Percentiles rank a stretch among this genome's conserved stretches.
These are phyloP conservation scores for Sclerotinia nivalis DNA, from an alignment of 2,329 filamentous ascomycete genomes.

Conservation along the genomic window DNA sequence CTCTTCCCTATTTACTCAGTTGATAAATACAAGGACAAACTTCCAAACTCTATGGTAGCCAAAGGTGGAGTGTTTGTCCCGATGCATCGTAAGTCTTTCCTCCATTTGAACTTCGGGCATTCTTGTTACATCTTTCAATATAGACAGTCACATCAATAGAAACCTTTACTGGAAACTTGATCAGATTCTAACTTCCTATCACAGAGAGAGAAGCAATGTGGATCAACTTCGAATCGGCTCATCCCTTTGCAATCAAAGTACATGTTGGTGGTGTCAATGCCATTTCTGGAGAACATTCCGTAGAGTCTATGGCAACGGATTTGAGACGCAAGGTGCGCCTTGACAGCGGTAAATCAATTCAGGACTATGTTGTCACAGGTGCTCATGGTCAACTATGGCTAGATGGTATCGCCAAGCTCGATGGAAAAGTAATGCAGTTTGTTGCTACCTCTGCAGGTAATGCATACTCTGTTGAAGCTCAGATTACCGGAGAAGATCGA, in stretches of 20 bases:
- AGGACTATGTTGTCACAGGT: constrained; percentile 44
- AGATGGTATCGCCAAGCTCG: constrained; percentile 25
- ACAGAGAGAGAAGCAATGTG: constrained; percentile 47
- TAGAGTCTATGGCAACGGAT: not conserved
- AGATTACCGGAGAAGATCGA: constrained; percentile 16
- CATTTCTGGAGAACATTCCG: constrained; percentile 41
- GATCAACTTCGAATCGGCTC: constrained; percentile 41
- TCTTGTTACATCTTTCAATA: not conserved
- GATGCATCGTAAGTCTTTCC: constrained; percentile 43
- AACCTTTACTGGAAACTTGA: not conserved
- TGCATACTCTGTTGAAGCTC: constrained; percentile 25
- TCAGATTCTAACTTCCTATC: not conserved
- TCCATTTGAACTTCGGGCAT: not conserved
- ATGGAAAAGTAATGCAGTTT: constrained; percentile 29
- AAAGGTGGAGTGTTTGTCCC: constrained; percentile 51
- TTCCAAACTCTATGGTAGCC: constrained; percentile 42
- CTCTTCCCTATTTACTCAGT: constrained; percentile 46
- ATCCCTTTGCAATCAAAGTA: constrained; percentile 44
- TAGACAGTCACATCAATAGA: not conserved
- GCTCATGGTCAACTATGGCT: constrained; percentile 22
- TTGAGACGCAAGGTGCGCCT: constrained; percentile 14
- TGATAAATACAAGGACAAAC: constrained; percentile 37
- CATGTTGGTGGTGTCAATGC: constrained; percentile 47
- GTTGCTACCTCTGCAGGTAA: constrained; percentile 10
- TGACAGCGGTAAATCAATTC: constrained; percentile 27